These are phyloP conservation scores for Globisporangium camurandrum DNA, from an alignment of 352 stramenopile genomes.

Conservation along the genomic window DNA sequence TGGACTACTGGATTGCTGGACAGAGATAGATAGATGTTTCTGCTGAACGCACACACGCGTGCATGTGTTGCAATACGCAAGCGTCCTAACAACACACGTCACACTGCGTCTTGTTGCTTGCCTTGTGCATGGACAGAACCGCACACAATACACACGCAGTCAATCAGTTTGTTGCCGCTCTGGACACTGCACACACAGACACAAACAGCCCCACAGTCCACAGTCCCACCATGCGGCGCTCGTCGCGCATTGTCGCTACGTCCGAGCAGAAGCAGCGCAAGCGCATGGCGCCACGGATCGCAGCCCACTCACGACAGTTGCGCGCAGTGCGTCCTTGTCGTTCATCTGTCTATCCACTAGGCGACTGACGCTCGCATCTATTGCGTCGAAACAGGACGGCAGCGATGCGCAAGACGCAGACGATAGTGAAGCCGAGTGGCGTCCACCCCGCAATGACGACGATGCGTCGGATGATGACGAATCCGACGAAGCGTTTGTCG, in stretches of 20 bases:
- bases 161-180: background rate
- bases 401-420: slow-evolving; percentile 5
- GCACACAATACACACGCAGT: background rate
- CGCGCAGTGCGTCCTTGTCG: slow-evolving; percentile 12
- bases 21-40: too few species aligned
- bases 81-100: too few species aligned
- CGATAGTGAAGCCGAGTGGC: slow-evolving; percentile 39
- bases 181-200: background rate
- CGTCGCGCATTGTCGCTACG: slow-evolving; percentile 44
- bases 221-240: slow-evolving; percentile 60
- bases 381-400: background rate
- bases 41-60: too few species aligned
- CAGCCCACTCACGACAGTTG: slow-evolving; percentile 18
- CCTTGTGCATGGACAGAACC: too few species aligned
- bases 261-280: slow-evolving; percentile 29
- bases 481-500: slow-evolving; percentile 19
- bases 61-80: too few species aligned
- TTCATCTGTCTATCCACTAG: background rate
- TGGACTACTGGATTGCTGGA: too few species aligned
- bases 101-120: too few species aligned
- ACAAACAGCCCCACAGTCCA: too few species aligned
- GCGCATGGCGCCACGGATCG: slow-evolving; percentile 61
- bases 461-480: slow-evolving; percentile 26
- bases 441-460: slow-evolving; percentile 24
- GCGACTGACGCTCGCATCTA: background rate